These are phyloP conservation scores for Iris pallida DNA, from an alignment of 116 monocot genomes.

Conservation along the genomic window DNA sequence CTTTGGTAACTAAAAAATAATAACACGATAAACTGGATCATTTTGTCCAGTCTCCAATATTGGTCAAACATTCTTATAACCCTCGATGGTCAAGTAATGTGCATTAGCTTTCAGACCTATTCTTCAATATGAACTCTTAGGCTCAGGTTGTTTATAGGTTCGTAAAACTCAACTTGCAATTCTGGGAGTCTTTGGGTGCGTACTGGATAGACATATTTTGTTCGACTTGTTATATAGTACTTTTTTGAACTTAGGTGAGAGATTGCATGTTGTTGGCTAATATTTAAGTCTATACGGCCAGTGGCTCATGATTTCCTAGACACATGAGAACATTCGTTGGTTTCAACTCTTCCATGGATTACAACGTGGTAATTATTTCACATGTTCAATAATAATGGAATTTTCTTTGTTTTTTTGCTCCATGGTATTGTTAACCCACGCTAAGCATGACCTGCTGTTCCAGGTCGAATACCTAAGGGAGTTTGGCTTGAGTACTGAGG, in stretches of 20 bases:
- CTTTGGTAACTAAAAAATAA: too few relatives aligned
- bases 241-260: too few relatives aligned
- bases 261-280: too few relatives aligned
- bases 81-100: not conserved
- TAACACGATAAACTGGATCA: too few relatives aligned
- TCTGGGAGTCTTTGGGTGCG: not conserved
- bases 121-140: not conserved
- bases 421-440: not conserved
- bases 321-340: too few relatives aligned
- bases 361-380: not conserved
- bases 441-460: constrained; percentile 9
- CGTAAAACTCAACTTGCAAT: not conserved
- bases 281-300: too few relatives aligned
- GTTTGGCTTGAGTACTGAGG: constrained; percentile 69
- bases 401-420: not conserved
- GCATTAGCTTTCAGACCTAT: not conserved
- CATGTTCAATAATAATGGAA: not conserved
- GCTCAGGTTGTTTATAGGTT: not conserved
- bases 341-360: too few relatives aligned
- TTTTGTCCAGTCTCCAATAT: too few relatives aligned
- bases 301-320: too few relatives aligned
- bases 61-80: too few relatives aligned
- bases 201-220: not conserved
- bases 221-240: too few relatives aligned
- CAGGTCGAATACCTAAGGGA: constrained; percentile 82